phyloP scores from a whole-genome alignment of 768 basidiomycete genomes.

The Leucogyrophana mollusca region DNA sequence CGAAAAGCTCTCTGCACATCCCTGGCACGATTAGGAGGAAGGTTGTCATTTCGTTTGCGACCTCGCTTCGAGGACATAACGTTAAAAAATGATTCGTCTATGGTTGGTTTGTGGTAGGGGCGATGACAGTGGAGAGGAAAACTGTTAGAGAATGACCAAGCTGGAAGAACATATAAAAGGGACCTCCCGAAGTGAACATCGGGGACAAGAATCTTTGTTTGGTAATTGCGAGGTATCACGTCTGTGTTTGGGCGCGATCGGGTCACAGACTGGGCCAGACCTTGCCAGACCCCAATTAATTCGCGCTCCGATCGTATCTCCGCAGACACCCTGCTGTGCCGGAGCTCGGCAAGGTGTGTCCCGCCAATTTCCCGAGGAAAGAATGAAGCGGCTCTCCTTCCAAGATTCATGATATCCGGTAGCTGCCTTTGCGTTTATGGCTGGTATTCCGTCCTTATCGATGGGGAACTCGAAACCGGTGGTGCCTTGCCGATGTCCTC shows the following conservation, averaged over 20 bases:
- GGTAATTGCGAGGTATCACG: constrained; percentile 21
- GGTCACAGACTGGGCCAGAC: constrained; percentile 23
- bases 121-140: constrained; percentile 31
- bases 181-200: constrained; percentile 28
- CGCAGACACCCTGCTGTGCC: constrained; percentile 25
- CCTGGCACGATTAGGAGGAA: constrained; percentile 69
- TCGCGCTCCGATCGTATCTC: constrained; percentile 26
- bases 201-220: constrained; percentile 35
- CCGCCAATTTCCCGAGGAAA: too few species aligned
- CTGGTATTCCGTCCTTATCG: background rate
- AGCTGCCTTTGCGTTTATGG: background rate
- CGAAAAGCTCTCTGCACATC: constrained; percentile 91
- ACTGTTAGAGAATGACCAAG: constrained; percentile 30
- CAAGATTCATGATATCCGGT: too few species aligned
- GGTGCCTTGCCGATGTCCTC: too few species aligned
- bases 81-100: constrained; percentile 9
- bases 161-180: constrained; percentile 39
- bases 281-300: constrained; percentile 28
- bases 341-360: constrained; percentile 5
- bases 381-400: too few species aligned
- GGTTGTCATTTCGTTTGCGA: constrained; percentile 69
- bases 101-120: constrained; percentile 14
- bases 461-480: background rate
- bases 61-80: constrained; percentile 85
- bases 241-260: constrained; percentile 36